Evolutionary conservation across 768 basidiomycete genomes (phyloP).

Genomic region (Tulasnella sp.): DNA sequence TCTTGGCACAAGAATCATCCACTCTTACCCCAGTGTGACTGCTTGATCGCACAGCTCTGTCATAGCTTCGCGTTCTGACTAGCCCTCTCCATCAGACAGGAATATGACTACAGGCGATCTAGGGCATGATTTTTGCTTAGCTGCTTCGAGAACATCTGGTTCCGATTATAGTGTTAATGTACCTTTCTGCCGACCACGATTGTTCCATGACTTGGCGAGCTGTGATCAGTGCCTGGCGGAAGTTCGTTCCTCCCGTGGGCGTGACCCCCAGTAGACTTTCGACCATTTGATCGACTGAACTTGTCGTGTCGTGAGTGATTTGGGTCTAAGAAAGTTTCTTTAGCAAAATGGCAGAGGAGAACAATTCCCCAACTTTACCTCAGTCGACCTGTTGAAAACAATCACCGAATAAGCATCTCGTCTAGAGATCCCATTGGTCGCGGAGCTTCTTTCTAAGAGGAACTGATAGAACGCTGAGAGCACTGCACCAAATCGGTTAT

Average conservation of each 20-base stretch:
- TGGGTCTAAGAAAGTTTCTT: slow-evolving; percentile 21
- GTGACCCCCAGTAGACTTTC: slow-evolving; percentile 39
- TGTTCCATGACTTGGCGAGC: slow-evolving; percentile 44
- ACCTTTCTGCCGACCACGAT: slow-evolving; percentile 54
- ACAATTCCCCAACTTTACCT: background rate
- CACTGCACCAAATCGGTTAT: slow-evolving; percentile 58
- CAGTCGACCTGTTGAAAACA: slow-evolving; percentile 42
- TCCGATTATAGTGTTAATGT: background rate
- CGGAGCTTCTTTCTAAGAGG: slow-evolving; percentile 48
- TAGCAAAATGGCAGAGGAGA: too few species aligned
- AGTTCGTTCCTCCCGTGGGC: slow-evolving; percentile 46
- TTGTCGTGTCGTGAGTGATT: slow-evolving; percentile 48
- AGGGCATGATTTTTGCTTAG: slow-evolving; percentile 5
- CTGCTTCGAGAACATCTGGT: background rate
- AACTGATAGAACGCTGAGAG: slow-evolving; percentile 56
- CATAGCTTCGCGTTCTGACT: slow-evolving; percentile 40
- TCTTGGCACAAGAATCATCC: background rate
- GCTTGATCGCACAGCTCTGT: slow-evolving; percentile 46
- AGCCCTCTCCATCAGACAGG: slow-evolving; percentile 54
- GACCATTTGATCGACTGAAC: slow-evolving; percentile 48
- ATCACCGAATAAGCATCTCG: slow-evolving; percentile 57
- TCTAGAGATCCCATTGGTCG: slow-evolving; percentile 33
- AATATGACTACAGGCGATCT: slow-evolving; percentile 54
- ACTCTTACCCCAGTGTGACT: slow-evolving; percentile 45
- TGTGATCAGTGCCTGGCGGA: slow-evolving; percentile 41